phyloP scores from a whole-genome alignment of 2,329 filamentous ascomycete species.

The Stagonosporopsis rhizophila region DNA sequence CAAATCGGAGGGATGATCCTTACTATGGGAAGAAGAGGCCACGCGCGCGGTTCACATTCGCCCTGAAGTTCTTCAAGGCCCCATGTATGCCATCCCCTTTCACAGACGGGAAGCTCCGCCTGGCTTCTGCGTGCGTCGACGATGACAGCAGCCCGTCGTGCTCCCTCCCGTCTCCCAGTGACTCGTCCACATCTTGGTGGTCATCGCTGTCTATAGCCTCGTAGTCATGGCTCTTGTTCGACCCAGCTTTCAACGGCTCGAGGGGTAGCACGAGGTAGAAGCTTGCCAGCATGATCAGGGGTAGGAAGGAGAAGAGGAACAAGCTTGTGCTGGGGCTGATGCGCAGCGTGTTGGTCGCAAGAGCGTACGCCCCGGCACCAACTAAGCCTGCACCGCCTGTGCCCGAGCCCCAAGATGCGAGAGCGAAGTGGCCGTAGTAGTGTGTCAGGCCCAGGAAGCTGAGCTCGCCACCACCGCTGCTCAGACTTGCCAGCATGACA shows the following conservation, averaged over 20 bases:
- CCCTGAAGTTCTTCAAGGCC: constrained; percentile 48
- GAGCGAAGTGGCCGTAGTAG: constrained; percentile 85
- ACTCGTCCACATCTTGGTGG: constrained; percentile 35
- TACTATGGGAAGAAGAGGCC: constrained; percentile 76
- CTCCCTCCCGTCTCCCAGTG: constrained; percentile 27
- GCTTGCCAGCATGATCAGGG: constrained; percentile 80
- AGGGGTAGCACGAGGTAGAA: constrained; percentile 84
- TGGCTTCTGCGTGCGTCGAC: constrained; percentile 42
- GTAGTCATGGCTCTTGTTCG: constrained; percentile 59
- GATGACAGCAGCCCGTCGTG: constrained; percentile 46
- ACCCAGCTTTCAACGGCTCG: constrained; percentile 64
- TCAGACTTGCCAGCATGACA: constrained; percentile 83
- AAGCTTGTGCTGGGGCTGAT: constrained; percentile 77
- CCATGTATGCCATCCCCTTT: constrained; percentile 20
- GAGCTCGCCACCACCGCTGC: constrained; percentile 85
- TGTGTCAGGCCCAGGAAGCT: constrained; percentile 92
- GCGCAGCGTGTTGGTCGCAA: constrained; percentile 80
- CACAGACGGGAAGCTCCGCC: constrained; percentile 32
- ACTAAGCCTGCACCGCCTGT: constrained; percentile 88
- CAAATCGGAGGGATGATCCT: constrained; percentile 29
- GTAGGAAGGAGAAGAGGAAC: constrained; percentile 79
- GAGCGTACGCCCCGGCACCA: constrained; percentile 79
- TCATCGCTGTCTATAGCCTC: constrained; percentile 57
- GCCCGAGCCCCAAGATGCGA: constrained; percentile 91
- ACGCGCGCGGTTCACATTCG: constrained; percentile 69